Conservation (phyloP, 306 rosid genomes). For the Quercus variabilis region DNA sequence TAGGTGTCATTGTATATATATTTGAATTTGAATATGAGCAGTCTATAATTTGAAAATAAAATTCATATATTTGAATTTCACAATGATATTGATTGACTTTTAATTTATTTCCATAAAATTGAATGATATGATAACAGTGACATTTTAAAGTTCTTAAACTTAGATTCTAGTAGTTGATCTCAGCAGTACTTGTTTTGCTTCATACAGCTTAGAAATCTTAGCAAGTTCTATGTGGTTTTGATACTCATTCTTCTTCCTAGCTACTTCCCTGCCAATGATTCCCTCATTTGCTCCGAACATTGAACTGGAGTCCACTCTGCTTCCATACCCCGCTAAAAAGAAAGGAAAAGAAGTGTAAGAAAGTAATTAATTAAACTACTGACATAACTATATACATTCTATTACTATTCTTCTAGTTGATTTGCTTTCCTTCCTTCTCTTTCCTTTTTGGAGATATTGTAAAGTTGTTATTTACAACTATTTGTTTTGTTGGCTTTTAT, state of each 20-base stretch:
- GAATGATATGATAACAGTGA: neutral
- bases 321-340: slow-evolving; percentile 63
- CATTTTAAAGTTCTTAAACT: neutral
- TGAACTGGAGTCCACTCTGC: slow-evolving; percentile 39
- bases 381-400: too few relatives aligned
- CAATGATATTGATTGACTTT: too few relatives aligned
- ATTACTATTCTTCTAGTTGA: neutral
- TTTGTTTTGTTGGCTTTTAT: too few relatives aligned
- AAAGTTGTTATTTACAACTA: too few relatives aligned
- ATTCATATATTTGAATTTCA: too few relatives aligned
- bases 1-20: too few relatives aligned
- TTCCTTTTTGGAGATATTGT: neutral
- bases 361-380: neutral
- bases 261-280: slow-evolving; percentile 35
- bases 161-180: neutral
- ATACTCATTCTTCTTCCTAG: slow-evolving; percentile 41
- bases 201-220: slow-evolving; percentile 36
- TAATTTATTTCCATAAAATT: too few relatives aligned
- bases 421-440: neutral
- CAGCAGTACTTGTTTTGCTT: slow-evolving; percentile 38
- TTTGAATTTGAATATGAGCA: too few relatives aligned
- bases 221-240: slow-evolving; percentile 31
- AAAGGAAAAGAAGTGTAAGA: neutral
- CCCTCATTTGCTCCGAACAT: slow-evolving; percentile 45
- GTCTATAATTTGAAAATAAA: too few relatives aligned